Conservation (phyloP, 2,329 filamentous ascomycete species). For the Fusarium sp. region DNA sequence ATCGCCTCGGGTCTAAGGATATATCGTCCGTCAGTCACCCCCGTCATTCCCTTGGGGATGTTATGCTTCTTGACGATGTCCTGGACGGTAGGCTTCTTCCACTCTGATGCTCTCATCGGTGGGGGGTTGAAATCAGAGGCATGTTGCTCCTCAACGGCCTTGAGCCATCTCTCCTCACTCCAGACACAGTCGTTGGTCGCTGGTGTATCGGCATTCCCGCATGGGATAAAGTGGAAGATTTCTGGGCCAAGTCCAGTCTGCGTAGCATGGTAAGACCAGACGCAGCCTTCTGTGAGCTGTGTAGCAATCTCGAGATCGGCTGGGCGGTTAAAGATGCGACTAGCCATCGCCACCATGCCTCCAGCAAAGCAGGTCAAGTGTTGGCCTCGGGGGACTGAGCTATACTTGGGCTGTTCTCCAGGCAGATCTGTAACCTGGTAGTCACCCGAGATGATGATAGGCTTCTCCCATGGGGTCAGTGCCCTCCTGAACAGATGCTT, state of each 20-base stretch:
- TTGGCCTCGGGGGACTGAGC: constrained; percentile 57
- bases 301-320: constrained; percentile 68
- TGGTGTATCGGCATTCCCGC: constrained; percentile 46
- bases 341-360: constrained; percentile 74
- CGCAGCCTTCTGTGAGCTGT: constrained; percentile 71
- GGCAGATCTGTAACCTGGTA: constrained; percentile 48
- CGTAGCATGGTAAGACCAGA: constrained; percentile 71
- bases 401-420: constrained; percentile 41
- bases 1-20: constrained; percentile 81
- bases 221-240: constrained; percentile 62
- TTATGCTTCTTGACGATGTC: constrained; percentile 41
- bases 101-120: constrained; percentile 33
- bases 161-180: constrained; percentile 48
- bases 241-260: constrained; percentile 72
- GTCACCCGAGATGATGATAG: constrained; percentile 73
- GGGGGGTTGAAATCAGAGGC: constrained; percentile 41
- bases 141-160: constrained; percentile 41
- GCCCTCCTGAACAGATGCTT: constrained; percentile 76
- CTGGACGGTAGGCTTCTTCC: constrained; percentile 42
- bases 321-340: constrained; percentile 66
- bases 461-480: constrained; percentile 67
- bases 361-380: constrained; percentile 76
- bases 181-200: constrained; percentile 50
- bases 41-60: constrained; percentile 67
- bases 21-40: constrained; percentile 68